These are phyloP conservation scores for Marchantia polymorpha DNA, from an alignment of 225 moss, liverwort and hornwort species.

Conservation along the genomic window DNA sequence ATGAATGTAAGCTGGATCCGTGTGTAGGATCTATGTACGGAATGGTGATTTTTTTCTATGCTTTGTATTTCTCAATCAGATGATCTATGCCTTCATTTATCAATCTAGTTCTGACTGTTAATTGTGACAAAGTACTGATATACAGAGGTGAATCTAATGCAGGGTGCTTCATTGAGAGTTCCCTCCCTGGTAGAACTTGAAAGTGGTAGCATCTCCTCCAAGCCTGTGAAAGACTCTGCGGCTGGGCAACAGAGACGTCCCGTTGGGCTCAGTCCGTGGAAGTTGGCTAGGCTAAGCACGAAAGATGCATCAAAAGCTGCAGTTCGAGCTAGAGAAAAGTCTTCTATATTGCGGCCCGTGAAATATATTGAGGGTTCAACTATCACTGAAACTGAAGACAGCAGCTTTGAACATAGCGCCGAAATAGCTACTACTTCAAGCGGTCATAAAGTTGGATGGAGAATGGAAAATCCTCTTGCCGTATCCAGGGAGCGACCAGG, in stretches of 20 bases:
- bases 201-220: constrained; percentile 34
- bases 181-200: constrained; percentile 42
- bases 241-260: constrained; percentile 44
- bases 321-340: constrained; percentile 69
- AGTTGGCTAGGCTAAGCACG: constrained; percentile 63
- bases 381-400: constrained; percentile 61
- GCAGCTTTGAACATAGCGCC: constrained; percentile 59
- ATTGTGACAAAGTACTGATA: neutral
- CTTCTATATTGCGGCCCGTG: constrained; percentile 56
- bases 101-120: no score
- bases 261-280: constrained; percentile 85
- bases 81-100: no score
- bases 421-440: constrained; percentile 64
- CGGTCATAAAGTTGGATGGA: constrained; percentile 51
- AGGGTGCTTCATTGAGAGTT: constrained; percentile 13
- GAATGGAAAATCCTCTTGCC: constrained; percentile 44
- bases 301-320: constrained; percentile 72
- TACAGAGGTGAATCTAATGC: neutral
- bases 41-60: no score
- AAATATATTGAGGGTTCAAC: constrained; percentile 41
- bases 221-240: constrained; percentile 35
- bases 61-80: no score
- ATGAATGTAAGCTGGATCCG: no score
- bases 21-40: no score
- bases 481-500: constrained; percentile 34